Percentiles rank a stretch among this genome's conserved stretches.
Evolutionary conservation across 148 eudicot genomes (phyloP).

Genomic region (Oxyria digyna): DNA sequence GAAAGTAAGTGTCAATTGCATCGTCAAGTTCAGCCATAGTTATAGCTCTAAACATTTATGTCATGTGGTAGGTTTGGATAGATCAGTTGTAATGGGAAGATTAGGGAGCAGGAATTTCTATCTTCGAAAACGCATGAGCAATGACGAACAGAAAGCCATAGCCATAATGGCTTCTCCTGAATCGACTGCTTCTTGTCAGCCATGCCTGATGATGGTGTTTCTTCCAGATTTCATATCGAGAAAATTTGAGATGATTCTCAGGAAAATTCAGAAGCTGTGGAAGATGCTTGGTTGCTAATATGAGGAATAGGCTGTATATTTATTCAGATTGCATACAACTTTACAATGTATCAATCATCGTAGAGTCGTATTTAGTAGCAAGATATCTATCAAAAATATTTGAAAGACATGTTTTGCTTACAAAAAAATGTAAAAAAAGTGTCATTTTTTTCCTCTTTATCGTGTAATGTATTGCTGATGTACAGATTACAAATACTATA

Average conservation of each 20-base stretch:
- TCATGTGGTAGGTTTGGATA: slow-evolving; percentile 70
- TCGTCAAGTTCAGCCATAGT: no score
- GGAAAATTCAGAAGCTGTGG: slow-evolving; percentile 37
- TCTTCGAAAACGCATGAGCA: slow-evolving; percentile 37
- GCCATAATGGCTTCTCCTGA: neutral
- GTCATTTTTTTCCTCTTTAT: neutral
- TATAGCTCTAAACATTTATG: no score
- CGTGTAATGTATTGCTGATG: no score
- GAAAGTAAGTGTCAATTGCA: slow-evolving; percentile 33
- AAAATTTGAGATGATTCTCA: slow-evolving; percentile 26
- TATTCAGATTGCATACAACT: neutral
- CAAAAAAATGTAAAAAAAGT: neutral
- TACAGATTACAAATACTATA: no score
- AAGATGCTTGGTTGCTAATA: slow-evolving; percentile 55
- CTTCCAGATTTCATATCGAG: slow-evolving; percentile 22
- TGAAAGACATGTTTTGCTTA: neutral
- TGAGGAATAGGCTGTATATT: slow-evolving; percentile 6
- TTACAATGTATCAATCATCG: neutral
- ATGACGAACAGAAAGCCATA: neutral
- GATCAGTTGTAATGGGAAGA: slow-evolving; percentile 53
- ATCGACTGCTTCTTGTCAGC: slow-evolving; percentile 5
- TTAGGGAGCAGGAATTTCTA: slow-evolving; percentile 71
- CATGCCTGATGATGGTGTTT: slow-evolving; percentile 8
- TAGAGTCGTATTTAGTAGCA: neutral
- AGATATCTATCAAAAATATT: no score